A percentile compares a stretch with the other conserved stretches of the same genome.
phyloP scores from a whole-genome alignment of 116 monocot genomes.

The Phalaenopsis hybrid region DNA sequence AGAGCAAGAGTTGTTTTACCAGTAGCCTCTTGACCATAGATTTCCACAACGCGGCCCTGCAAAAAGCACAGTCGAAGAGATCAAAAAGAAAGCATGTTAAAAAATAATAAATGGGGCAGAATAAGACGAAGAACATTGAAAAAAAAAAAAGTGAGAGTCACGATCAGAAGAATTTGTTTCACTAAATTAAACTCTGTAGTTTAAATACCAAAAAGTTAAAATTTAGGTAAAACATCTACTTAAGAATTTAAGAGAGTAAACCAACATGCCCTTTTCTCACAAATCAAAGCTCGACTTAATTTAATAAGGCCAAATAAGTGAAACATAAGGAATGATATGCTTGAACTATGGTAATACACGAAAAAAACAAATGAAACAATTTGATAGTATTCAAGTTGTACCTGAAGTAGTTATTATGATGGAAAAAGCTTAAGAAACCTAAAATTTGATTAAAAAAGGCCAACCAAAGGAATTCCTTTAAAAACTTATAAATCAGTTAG shows the following conservation, averaged over 20 bases:
- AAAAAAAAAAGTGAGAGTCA: background rate
- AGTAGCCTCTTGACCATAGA: conserved; percentile 97
- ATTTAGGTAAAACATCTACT: background rate
- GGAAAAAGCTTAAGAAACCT: background rate
- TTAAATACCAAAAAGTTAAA: background rate
- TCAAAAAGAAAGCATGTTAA: background rate
- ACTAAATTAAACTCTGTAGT: background rate
- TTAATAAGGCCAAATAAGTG: background rate
- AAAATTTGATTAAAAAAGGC: background rate
- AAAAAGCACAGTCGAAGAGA: conserved; percentile 9
- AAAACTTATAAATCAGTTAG: background rate
- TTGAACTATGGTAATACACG: background rate
- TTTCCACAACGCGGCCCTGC: conserved; percentile 88
- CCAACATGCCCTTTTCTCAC: too few relatives aligned
- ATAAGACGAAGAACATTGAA: background rate
- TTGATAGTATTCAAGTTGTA: background rate
- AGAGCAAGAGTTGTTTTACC: conserved; percentile 97
- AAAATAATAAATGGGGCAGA: background rate
- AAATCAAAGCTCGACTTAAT: background rate
- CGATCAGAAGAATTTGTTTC: background rate
- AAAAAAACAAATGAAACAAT: background rate
- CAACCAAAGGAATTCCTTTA: background rate
- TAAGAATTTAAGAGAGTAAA: too few relatives aligned
- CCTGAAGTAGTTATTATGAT: background rate
- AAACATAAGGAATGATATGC: background rate